Evolutionary conservation across 345 rosid species (phyloP), one percentile per base, ranked within the genome.

Genomic region (Trapa bicornis): DNA sequence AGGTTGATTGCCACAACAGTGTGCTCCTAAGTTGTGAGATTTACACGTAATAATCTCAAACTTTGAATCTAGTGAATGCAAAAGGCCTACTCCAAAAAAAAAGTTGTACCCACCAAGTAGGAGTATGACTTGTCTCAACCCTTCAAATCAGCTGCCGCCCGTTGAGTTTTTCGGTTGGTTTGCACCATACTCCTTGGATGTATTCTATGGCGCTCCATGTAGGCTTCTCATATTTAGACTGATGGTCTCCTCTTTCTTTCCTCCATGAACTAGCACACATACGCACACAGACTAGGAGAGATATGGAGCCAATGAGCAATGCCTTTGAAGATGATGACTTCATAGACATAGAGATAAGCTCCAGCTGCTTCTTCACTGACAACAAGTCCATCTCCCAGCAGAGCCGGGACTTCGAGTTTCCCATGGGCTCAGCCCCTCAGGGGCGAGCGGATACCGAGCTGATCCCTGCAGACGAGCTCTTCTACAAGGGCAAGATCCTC

Each of bases 401-500:
- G 48, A 45, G 48, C 48, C 7, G 48, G 11, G 48, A 74, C 73
- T 95, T 95, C 71, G 98, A 95, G 82, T 95, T 95, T 52, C 96
- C 88, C 11, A 80, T 65, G 70, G 61, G 83, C 71, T 37, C 43
- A 16, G 33, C 43, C 7, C 70, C 22, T 39, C 60, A 4, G 33
- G 76, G 12, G 65, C 76, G 14, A 67, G 80, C 58, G 82, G 37
- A 39, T 32, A 81, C 63, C 4, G 63, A 58, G 63, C 35, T 32
- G 7, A 41, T 41, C 36, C 93, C 96, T 0, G 98, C 99, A 35
- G 99, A 95, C 50, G 96, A 95, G 68, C 99, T 95, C 45, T 95
- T 95, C 85, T 91, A 84, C 84, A 86, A 82, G 17, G 99, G 99
- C 7, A 89, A 86, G 70, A 96, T 95, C 73, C 96, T 95, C 38